Conservation (phyloP, 148 eudicot species). For the Chenopodium berlandieri region DNA sequence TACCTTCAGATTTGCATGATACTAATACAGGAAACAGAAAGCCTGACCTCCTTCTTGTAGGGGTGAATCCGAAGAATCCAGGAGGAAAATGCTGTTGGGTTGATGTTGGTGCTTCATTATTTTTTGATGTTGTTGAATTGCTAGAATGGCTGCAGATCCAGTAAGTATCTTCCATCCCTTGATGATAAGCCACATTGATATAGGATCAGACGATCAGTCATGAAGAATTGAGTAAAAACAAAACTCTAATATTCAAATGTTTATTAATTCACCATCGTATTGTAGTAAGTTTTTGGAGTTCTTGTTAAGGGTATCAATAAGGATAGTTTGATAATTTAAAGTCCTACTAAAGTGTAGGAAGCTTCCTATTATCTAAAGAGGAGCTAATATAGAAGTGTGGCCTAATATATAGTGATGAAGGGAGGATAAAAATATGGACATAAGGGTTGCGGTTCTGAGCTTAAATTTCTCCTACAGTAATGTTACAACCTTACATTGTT, state of each 20-base stretch:
- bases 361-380: neutral
- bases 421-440: neutral
- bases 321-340: neutral
- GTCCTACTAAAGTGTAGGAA: neutral
- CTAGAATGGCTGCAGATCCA: slow-evolving; percentile 55
- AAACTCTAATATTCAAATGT: neutral
- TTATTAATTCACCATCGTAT: neutral
- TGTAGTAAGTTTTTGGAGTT: neutral
- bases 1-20: slow-evolving; percentile 32
- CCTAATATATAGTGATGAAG: neutral
- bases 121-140: slow-evolving; percentile 64
- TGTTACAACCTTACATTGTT: slow-evolving; percentile 10
- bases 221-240: neutral
- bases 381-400: neutral
- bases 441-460: neutral
- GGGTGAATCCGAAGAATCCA: slow-evolving; percentile 58
- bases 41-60: slow-evolving; percentile 49
- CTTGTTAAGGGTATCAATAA: neutral
- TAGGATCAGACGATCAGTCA: no score
- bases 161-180: slow-evolving; percentile 47
- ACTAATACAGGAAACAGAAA: slow-evolving; percentile 22
- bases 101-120: slow-evolving; percentile 70
- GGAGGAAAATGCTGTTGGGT: slow-evolving; percentile 97
- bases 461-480: neutral
- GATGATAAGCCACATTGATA: neutral